A percentile compares a stretch with the other conserved stretches of the same genome.
Conservation (phyloP, 2,329 filamentous ascomycete genomes). For the Penicillium oxalicum region DNA sequence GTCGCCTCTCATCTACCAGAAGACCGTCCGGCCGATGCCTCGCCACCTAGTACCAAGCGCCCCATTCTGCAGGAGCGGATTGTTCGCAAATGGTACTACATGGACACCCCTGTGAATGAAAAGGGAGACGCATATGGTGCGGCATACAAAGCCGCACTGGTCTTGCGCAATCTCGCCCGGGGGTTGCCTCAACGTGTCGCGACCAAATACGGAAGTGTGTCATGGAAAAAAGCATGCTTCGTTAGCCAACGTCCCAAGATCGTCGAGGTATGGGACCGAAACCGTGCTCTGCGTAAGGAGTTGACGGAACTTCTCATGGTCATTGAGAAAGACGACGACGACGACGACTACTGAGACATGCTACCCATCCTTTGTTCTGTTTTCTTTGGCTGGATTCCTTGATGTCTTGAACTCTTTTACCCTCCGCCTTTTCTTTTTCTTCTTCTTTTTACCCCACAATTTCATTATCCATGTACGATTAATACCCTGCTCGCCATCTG, state of each 20-base stretch:
- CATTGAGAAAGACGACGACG: constrained; percentile 36
- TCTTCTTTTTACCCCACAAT: constrained; percentile 9
- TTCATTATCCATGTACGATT: constrained; percentile 18
- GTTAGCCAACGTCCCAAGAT: constrained; percentile 35
- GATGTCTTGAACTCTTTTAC: background rate
- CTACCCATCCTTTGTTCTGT: background rate
- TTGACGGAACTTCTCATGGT: constrained; percentile 40
- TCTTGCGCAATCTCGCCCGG: constrained; percentile 43
- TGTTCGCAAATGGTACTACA: constrained; percentile 36
- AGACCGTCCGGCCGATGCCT: constrained; percentile 29
- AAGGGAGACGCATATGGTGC: constrained; percentile 40
- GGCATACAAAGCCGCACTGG: constrained; percentile 43
- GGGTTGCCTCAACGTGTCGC: constrained; percentile 35
- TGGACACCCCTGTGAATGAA: constrained; percentile 40
- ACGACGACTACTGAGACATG: constrained; percentile 28
- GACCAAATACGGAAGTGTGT: constrained; percentile 24
- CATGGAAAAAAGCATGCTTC: constrained; percentile 38
- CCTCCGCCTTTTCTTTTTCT: background rate
- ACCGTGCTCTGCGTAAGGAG: constrained; percentile 38
- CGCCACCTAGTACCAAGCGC: constrained; percentile 32
- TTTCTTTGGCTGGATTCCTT: background rate
- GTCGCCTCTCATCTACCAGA: constrained; percentile 38
- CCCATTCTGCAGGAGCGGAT: constrained; percentile 36
- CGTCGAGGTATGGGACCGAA: constrained; percentile 36
- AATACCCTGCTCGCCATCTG: constrained; percentile 18